Evolutionary conservation across 129 eudicot species (phyloP).

Genomic region (Chrysanthemum lavandulifolium): DNA sequence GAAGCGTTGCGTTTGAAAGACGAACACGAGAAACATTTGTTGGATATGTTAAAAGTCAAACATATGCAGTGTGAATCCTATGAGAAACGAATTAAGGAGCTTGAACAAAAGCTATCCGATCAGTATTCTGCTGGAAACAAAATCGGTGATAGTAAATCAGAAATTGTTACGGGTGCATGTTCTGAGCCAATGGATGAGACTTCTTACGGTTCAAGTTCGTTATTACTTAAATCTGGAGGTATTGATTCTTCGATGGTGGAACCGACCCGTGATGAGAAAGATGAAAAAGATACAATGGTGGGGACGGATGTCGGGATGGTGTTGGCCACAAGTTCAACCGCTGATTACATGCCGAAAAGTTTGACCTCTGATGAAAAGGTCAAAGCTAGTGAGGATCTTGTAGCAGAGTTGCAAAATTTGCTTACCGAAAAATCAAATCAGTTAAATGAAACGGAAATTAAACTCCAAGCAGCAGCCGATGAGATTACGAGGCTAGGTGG

Average conservation of each 20-base stretch:
- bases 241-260: slow-evolving; percentile 72
- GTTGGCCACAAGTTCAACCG: slow-evolving; percentile 56
- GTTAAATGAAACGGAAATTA: slow-evolving; percentile 51
- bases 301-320: slow-evolving; percentile 42
- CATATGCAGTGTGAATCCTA: slow-evolving; percentile 84
- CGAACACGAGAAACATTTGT: slow-evolving; percentile 65
- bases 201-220: slow-evolving; percentile 58
- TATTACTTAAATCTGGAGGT: slow-evolving; percentile 46
- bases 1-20: slow-evolving; percentile 85
- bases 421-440: slow-evolving; percentile 55
- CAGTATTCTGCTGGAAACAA: slow-evolving; percentile 46
- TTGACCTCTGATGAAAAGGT: slow-evolving; percentile 38
- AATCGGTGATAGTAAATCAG: slow-evolving; percentile 39
- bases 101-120: slow-evolving; percentile 81
- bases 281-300: slow-evolving; percentile 39
- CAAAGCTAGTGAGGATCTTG: slow-evolving; percentile 39
- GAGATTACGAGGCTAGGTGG: slow-evolving; percentile 62
- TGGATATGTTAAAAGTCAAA: slow-evolving; percentile 58
- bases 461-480: slow-evolving; percentile 49
- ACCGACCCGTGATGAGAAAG: slow-evolving; percentile 68
- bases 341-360: slow-evolving; percentile 54
- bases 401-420: slow-evolving; percentile 61
- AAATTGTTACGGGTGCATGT: not conserved
- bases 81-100: slow-evolving; percentile 83
- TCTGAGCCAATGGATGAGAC: slow-evolving; percentile 67